A percentile compares a stretch with the other conserved stretches of the same genome.
Evolutionary conservation across 2,329 filamentous ascomycete genomes (phyloP).

Genomic region (Botryosphaeria agaves): DNA sequence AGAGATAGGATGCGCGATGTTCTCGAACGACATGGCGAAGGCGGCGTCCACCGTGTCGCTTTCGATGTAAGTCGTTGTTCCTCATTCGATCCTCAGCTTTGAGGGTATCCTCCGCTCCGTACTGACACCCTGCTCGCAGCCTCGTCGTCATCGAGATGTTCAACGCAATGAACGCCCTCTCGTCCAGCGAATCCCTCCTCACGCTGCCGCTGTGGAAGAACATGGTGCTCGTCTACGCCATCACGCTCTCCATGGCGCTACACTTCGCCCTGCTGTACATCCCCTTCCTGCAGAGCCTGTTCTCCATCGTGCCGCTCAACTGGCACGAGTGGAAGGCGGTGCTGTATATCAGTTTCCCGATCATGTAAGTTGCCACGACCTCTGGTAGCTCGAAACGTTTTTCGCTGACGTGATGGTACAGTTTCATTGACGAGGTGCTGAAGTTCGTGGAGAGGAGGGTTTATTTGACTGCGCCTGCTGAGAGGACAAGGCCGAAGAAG

Average conservation of each 20-base stretch:
- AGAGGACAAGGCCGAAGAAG: not conserved
- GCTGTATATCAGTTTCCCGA: constrained; percentile 69
- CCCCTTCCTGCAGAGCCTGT: constrained; percentile 72
- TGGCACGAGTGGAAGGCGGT: constrained; percentile 87
- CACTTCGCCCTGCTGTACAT: constrained; percentile 91
- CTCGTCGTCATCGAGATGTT: constrained; percentile 98
- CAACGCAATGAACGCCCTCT: constrained; percentile 96
- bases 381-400: not conserved
- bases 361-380: constrained; percentile 54
- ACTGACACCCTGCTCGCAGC: constrained; percentile 23
- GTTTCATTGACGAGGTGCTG: constrained; percentile 66
- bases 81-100: not conserved
- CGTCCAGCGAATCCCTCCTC: constrained; percentile 82
- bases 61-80: constrained; percentile 33
- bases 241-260: constrained; percentile 77
- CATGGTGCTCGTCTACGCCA: constrained; percentile 95
- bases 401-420: constrained; percentile 18
- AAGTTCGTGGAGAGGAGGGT: constrained; percentile 50
- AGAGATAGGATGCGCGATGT: constrained; percentile 85
- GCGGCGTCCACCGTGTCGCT: constrained; percentile 86
- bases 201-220: constrained; percentile 96
- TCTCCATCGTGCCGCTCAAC: constrained; percentile 79
- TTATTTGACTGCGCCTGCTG: not conserved
- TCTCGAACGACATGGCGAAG: constrained; percentile 69
- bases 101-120: constrained; percentile 1